These are phyloP conservation scores for Penicillium verhagenii DNA, from an alignment of 495 filamentous ascomycete genomes.

Conservation along the genomic window DNA sequence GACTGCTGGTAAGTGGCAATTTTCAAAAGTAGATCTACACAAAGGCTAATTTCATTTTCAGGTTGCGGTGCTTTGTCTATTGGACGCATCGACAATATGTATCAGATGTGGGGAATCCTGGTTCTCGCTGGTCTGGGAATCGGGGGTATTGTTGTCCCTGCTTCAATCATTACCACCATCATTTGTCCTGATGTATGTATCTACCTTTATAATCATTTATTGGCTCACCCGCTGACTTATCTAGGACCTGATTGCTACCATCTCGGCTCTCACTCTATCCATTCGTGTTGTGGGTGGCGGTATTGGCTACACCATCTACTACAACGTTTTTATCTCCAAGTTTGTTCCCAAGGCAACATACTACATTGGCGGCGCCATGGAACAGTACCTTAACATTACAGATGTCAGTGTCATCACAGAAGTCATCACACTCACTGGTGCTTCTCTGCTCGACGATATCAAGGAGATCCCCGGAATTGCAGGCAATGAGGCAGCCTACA, in stretches of 20 bases:
- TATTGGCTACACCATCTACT: conserved; percentile 73
- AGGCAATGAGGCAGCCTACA: conserved; percentile 51
- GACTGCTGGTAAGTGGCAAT: conserved; percentile 62
- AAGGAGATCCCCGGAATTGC: conserved; percentile 55
- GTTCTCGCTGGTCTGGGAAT: conserved; percentile 67
- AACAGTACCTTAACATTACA: conserved; percentile 52
- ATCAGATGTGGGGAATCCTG: conserved; percentile 60
- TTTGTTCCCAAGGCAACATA: conserved; percentile 52
- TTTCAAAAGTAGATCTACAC: neutral
- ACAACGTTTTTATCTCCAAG: conserved; percentile 70
- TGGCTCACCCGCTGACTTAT: neutral
- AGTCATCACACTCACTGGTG: conserved; percentile 57
- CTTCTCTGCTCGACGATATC: conserved; percentile 53
- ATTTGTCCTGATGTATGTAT: conserved; percentile 60
- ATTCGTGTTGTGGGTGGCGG: conserved; percentile 70
- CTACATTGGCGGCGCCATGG: conserved; percentile 56
- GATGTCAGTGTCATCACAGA: conserved; percentile 37
- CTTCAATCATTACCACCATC: conserved; percentile 69
- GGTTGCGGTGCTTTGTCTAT: conserved; percentile 62
- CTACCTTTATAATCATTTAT: neutral
- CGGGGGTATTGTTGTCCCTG: conserved; percentile 71
- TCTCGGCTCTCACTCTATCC: conserved; percentile 70
- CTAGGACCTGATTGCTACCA: conserved; percentile 68
- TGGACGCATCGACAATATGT: conserved; percentile 57
- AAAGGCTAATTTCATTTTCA: conserved; percentile 13